A percentile compares a stretch with the other conserved stretches of the same genome.
Evolutionary conservation across 208 protist species (phyloP).

Genomic region (Trypanosoma cruzi): DNA sequence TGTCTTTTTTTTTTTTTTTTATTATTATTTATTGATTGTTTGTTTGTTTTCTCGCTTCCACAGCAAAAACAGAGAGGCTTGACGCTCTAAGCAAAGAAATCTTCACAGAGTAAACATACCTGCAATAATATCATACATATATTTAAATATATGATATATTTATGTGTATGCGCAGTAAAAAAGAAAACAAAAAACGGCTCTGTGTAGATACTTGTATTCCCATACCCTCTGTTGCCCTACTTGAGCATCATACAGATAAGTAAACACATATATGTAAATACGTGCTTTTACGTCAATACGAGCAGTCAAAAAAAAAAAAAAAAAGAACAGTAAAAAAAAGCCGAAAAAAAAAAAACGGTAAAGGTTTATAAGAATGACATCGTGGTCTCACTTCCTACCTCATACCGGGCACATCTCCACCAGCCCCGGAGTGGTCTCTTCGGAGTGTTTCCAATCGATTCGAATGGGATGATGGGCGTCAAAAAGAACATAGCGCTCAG

Average conservation of each 20-base stretch:
- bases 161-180: not conserved
- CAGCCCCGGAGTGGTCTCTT: constrained; percentile 18
- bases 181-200: not conserved
- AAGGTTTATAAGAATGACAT: not conserved
- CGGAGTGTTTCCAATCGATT: constrained; percentile 21
- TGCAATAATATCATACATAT: too few species aligned
- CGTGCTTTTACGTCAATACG: not conserved
- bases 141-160: too few species aligned
- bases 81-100: not conserved
- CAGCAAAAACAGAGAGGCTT: not conserved
- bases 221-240: not conserved
- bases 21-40: too few species aligned
- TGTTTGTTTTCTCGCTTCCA: not conserved
- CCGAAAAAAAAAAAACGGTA: constrained; percentile 4
- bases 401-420: not conserved
- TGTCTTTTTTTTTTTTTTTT: not conserved
- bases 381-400: not conserved
- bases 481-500: constrained; percentile 42
- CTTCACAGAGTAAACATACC: constrained; percentile 3
- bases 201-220: not conserved
- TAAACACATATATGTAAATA: constrained; percentile 22
- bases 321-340: not conserved
- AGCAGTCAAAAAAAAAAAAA: not conserved
- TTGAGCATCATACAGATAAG: too few species aligned
- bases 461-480: constrained; percentile 22